Evolutionary conservation across 1,139 yeast genomes (phyloP).

Genomic region (Kurtzmaniella quercitrusa): DNA sequence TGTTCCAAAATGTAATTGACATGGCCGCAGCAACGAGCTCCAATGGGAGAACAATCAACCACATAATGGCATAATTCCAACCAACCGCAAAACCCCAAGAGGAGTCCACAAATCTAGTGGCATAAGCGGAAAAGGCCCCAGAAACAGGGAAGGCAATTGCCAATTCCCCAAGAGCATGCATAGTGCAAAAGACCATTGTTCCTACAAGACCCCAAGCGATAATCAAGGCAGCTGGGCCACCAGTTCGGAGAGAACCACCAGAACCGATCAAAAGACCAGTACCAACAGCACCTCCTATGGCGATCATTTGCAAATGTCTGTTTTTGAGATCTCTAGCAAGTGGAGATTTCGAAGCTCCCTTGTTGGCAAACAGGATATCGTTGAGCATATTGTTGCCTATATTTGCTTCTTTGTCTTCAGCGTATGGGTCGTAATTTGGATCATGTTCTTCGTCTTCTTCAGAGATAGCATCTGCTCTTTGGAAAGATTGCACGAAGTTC

Average conservation of each 20-base stretch:
- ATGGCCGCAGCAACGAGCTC: constrained; percentile 77
- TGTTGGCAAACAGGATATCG: constrained; percentile 26
- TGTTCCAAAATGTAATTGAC: constrained; percentile 63
- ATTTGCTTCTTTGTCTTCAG: constrained; percentile 9
- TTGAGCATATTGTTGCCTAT: constrained; percentile 7
- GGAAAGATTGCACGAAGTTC: constrained; percentile 33
- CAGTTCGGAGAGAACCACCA: constrained; percentile 60
- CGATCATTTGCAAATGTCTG: constrained; percentile 60
- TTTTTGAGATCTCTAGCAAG: constrained; percentile 37
- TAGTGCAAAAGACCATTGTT: constrained; percentile 66
- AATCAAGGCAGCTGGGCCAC: constrained; percentile 79
- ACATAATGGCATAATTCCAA: constrained; percentile 77
- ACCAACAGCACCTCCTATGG: constrained; percentile 65
- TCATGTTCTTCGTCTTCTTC: constrained; percentile 12
- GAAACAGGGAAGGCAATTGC: constrained; percentile 76
- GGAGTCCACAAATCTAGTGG: constrained; percentile 65
- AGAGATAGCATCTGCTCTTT: constrained; percentile 18
- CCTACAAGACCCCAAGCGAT: constrained; percentile 69
- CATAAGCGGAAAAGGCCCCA: constrained; percentile 75
- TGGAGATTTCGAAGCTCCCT: constrained; percentile 27
- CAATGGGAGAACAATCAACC: constrained; percentile 72
- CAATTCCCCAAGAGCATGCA: constrained; percentile 83
- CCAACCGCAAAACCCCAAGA: constrained; percentile 80
- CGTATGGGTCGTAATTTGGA: constrained; percentile 9
- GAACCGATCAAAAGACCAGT: constrained; percentile 73